A percentile compares a stretch with the other conserved stretches of the same genome.
Evolutionary conservation across 306 rosid species (phyloP).

Genomic region (Corylus avellana): DNA sequence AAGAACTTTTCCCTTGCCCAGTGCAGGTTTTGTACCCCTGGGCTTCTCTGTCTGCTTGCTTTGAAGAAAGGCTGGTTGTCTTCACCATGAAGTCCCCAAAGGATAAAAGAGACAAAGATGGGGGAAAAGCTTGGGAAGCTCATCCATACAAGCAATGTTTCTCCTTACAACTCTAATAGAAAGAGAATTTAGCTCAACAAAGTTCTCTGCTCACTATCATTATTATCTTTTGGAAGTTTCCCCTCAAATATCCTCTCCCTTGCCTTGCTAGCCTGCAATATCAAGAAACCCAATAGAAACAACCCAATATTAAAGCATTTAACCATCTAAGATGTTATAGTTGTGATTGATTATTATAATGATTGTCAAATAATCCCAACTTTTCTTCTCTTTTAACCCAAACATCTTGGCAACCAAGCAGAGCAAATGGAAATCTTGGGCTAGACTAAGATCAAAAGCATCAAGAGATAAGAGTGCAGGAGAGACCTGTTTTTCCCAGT

Average conservation of each 20-base stretch:
- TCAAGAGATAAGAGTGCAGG: background rate
- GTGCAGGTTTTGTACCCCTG: background rate
- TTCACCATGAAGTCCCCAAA: too few species aligned
- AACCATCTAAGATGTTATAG: background rate
- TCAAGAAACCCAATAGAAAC: constrained; percentile 5
- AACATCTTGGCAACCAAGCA: constrained; percentile 10
- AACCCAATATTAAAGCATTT: background rate
- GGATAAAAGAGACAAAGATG: background rate
- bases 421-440: constrained; percentile 4
- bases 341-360: background rate
- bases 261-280: constrained; percentile 55
- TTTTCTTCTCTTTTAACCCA: background rate
- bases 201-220: constrained; percentile 1
- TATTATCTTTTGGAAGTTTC: constrained; percentile 30
- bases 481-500: constrained; percentile 64
- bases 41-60: background rate
- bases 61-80: background rate
- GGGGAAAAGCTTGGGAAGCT: background rate
- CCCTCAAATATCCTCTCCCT: constrained; percentile 55
- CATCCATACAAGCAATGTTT: background rate
- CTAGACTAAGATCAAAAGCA: constrained; percentile 2
- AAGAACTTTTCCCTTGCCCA: background rate
- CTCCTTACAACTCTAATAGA: background rate
- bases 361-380: background rate
- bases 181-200: background rate